Percentiles rank a stretch among this genome's conserved stretches.
phyloP scores from a whole-genome alignment of 257 asterid genomes.

The Gentiana straminea region DNA sequence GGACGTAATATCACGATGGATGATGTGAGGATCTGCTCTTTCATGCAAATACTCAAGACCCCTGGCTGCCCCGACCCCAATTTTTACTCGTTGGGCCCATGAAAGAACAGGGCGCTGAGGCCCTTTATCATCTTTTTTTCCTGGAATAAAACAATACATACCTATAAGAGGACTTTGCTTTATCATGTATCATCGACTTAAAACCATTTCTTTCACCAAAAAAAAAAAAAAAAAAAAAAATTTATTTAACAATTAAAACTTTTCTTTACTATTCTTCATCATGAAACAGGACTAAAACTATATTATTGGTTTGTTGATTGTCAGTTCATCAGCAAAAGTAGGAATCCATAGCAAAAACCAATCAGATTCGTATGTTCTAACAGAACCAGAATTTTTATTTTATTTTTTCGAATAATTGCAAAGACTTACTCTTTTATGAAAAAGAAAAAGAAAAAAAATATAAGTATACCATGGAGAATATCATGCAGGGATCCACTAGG shows the following conservation, averaged over 20 bases:
- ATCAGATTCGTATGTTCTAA: too few relatives aligned
- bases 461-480: constrained; percentile 60
- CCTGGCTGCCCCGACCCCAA: constrained; percentile 84
- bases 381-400: too few relatives aligned
- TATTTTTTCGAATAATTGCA: neutral
- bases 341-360: too few relatives aligned
- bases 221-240: too few relatives aligned
- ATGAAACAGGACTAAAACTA: too few relatives aligned
- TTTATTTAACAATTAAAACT: too few relatives aligned
- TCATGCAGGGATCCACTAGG: constrained; percentile 91
- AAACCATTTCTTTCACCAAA: neutral
- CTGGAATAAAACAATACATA: constrained; percentile 13
- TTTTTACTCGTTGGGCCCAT: constrained; percentile 82
- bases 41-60: constrained; percentile 87
- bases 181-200: neutral
- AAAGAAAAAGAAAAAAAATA: neutral
- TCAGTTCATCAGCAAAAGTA: too few relatives aligned
- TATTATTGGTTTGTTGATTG: too few relatives aligned
- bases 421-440: neutral
- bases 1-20: constrained; percentile 88
- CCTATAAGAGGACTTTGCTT: too few relatives aligned
- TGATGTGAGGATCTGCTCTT: constrained; percentile 61
- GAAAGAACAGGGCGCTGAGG: constrained; percentile 87
- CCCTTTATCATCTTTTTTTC: constrained; percentile 88
- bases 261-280: too few relatives aligned